These are phyloP conservation scores for Hapsidospora chrysogenum DNA, from an alignment of 495 filamentous ascomycete species.

Conservation along the genomic window DNA sequence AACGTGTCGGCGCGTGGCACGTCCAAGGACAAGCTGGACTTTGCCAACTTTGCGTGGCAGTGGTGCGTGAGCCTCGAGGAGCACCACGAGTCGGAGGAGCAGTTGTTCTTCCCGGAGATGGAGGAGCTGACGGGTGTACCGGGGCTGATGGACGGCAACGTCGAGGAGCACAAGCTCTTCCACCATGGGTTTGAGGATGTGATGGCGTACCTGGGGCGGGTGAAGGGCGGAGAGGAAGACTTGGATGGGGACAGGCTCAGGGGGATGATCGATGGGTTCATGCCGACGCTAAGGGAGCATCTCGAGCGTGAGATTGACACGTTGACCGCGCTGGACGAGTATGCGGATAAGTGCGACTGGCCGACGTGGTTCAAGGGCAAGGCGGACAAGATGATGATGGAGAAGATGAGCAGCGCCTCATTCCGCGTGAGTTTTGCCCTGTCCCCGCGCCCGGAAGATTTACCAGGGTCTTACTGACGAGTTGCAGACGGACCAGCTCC, in stretches of 20 bases:
- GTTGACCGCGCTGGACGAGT: conserved; percentile 10
- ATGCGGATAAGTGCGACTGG: conserved; percentile 12
- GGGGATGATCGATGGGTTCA: conserved; percentile 24
- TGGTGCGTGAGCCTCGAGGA: conserved; percentile 9
- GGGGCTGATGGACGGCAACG: conserved; percentile 11
- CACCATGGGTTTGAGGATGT: conserved; percentile 13
- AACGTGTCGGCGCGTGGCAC: conserved; percentile 9
- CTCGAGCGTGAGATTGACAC: conserved; percentile 23
- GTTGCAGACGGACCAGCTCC: conserved; percentile 7
- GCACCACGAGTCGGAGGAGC: conserved; percentile 14
- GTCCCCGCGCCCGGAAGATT: too few species aligned
- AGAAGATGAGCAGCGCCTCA: neutral
- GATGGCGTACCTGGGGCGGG: conserved; percentile 7
- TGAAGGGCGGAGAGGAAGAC: conserved; percentile 5
- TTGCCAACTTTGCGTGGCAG: conserved; percentile 15
- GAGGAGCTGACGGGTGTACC: conserved; percentile 7
- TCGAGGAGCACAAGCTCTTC: conserved; percentile 19
- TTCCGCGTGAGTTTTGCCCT: neutral
- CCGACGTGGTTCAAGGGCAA: conserved; percentile 6
- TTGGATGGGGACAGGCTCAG: conserved; percentile 14
- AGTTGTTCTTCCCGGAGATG: conserved; percentile 9
- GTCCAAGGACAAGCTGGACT: conserved; percentile 9
- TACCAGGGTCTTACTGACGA: too few species aligned
- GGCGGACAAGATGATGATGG: conserved; percentile 4
- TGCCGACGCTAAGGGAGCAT: conserved; percentile 16